Evolutionary conservation across 768 basidiomycete genomes (phyloP), one percentile per base, ranked within the genome.

Genomic region (Mycena vulgaris): DNA sequence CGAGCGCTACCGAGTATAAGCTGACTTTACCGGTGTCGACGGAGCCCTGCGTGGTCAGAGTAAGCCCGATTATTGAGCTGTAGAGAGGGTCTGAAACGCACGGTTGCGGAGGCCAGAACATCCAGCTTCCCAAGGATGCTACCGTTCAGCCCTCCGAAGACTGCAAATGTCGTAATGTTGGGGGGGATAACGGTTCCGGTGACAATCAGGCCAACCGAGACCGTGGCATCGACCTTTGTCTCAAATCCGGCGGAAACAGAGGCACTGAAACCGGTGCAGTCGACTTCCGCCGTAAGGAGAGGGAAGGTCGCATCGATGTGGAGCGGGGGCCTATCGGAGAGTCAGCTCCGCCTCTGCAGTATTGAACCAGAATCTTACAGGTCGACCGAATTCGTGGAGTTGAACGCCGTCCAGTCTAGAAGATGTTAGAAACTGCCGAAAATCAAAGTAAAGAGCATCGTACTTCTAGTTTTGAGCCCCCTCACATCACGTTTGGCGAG

Each of bases 161-260:
- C 52, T 3, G 69, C 63, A 39, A 78, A 52, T 16, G 76, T 63
- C 17, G 37, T 67, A 31, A 78, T 71, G 19, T 61, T 56, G 7
- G 77, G 74, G 0, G 82, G 82, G 37, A 81, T 74, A 58, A 83
- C 60, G 27, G 76, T 75, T 11, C 81, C 81, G 0, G 63, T 59
- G 6, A 70, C 77, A 7, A 73, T 75, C 0, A 80, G 57, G 23
- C 80, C 80, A 31, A 75, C 11, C 2, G 67, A 68, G 21, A 68
- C 53, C 1, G 62, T 69, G 0, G 56, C 52, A 10, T 65, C 40
- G 30, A 72, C 30, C 7, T 69, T 47, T 8, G 65, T 55, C 16
- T 4, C n/a, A 13, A 69, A 62, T 40, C 33, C 30, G 10, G 71
- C 66, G 14, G 71, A 64, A 1, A 72, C 52, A n/a, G 71, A 60